Conservation (phyloP, 2,329 filamentous ascomycete species). For the Sarocladium oryzae region DNA sequence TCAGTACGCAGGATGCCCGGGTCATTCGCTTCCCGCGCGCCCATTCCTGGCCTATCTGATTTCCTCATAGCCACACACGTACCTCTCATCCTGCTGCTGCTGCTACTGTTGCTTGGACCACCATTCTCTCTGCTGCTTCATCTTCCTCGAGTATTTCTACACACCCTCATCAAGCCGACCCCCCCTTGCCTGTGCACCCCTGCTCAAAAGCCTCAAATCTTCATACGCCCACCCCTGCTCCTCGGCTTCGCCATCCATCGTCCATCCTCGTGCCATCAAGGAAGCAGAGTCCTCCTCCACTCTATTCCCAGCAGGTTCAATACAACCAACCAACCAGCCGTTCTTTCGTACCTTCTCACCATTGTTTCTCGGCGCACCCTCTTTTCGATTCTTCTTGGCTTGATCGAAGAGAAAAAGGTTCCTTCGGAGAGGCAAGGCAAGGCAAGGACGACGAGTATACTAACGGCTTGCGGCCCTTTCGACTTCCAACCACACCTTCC, state of each 20-base stretch:
- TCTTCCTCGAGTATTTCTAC: background rate
- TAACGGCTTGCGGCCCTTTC: background rate
- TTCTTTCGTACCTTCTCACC: background rate
- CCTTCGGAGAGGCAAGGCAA: background rate
- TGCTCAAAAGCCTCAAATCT: background rate
- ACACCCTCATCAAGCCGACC: background rate
- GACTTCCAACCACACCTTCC: too few species aligned
- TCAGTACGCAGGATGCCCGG: too few species aligned
- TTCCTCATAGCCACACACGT: background rate
- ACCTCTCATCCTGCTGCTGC: background rate
- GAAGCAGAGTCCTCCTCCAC: slow-evolving; percentile 1
- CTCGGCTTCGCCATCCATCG: background rate
- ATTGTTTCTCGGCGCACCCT: background rate
- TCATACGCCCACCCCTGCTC: slow-evolving; percentile 1
- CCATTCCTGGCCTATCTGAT: background rate
- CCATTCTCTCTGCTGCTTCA: background rate
- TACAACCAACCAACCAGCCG: background rate
- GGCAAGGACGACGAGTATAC: background rate
- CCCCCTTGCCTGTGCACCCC: background rate
- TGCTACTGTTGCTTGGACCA: background rate
- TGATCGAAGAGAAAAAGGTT: background rate
- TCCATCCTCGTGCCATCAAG: slow-evolving; percentile 6
- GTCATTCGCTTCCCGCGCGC: too few species aligned
- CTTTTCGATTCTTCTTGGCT: slow-evolving; percentile 1
- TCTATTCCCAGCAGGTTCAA: slow-evolving; percentile 1